Evolutionary conservation across 208 protist species (phyloP), one percentile per base, ranked within the genome.

Genomic region (Blastocrithidia nonstop): DNA sequence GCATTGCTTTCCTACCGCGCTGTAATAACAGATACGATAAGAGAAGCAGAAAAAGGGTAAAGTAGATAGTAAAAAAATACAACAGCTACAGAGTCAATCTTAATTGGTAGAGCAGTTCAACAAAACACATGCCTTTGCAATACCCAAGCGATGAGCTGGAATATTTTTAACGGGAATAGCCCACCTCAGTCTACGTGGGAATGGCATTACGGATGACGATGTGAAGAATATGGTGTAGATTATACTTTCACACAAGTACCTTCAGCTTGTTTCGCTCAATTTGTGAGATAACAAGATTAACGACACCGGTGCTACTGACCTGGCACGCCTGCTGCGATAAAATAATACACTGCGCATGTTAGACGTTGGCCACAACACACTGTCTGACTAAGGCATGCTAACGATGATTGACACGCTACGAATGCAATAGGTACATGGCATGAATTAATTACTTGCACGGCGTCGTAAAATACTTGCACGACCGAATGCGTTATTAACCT

Each of bases 221-320:
- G 66, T 67, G 11, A 35, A 24, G 11, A 22, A 53, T 16, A 72
- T 90, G 33, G 66, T 66, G 13, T 46, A 58, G 6, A 31, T 81
- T 23, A 50, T 93, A 6, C 21, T 59, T 20, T 31, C 45, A 15
- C 64, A 86, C 49, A 61, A 65, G 1, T 61, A 70, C 41, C 72
- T 77, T 32, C 75, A 74, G 45, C 55, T 94, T 8, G 56, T 81
- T 7, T 76, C 67, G 28, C 70, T 94, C 38, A 89, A 86, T 42
- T 45, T 94, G 24, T 91, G 81, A 79, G 86, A 82, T 27, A 94
- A 94, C 50, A 17, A 49, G 32, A 88, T 94, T 66, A 71, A 58
- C 3, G 74, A 89, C 47, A 49, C 24, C 0, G 86, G 86, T 7
- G 86, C 71, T 2, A 40, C 45, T 4, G 40, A 42, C 1, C 61